Evolutionary conservation across 129 eudicot species (phyloP), one percentile per base, ranked within the genome.

Genomic region (Apium graveolens): DNA sequence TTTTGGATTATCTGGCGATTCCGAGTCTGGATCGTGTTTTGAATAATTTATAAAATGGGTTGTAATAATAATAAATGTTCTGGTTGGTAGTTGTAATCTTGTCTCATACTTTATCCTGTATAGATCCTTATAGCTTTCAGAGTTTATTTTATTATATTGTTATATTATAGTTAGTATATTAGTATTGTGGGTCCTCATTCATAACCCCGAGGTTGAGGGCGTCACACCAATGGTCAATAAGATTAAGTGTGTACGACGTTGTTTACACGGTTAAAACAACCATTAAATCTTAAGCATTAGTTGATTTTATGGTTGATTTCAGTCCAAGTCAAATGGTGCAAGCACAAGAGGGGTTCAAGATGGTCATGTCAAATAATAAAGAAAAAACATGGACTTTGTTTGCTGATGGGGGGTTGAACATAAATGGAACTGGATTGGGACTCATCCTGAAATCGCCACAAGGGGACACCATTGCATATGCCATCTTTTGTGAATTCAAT

Each of bases 381-480:
- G 26, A 57, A 26, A 24, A 57, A 24, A 2, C 24, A 2, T 57
- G 66, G 66, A 12, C 5, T 18, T 57, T 57, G n/a, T 57, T 13
- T 18, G 20, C 13, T 20, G 77, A 74, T 24, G 75, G 75, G 16
- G 75, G n/a, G 3, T 70, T 44, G 14, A 70, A 70, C n/a, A 27
- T 41, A 0, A n/a, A n/a, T n/a, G n/a, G n/a, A n/a, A n/a, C n/a
- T n/a, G n/a, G n/a, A n/a, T n/a, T n/a, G n/a, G n/a, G n/a, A n/a
- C n/a, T n/a, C n/a, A n/a, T n/a, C n/a, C 81, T 66, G 38, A 78
- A 79, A 44, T 65, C 76, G 20, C 49, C 81, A 65, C 81, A 79
- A 13, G 76, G 37, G 37, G 37, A 35, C 37, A 35, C 37, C 1
- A 35, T 35, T 1, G 37, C 37, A 35, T 35, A 35, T 0, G 14